phyloP scores from a whole-genome alignment of 805 yeast species.

The Nakazawaea laoshanensis region DNA sequence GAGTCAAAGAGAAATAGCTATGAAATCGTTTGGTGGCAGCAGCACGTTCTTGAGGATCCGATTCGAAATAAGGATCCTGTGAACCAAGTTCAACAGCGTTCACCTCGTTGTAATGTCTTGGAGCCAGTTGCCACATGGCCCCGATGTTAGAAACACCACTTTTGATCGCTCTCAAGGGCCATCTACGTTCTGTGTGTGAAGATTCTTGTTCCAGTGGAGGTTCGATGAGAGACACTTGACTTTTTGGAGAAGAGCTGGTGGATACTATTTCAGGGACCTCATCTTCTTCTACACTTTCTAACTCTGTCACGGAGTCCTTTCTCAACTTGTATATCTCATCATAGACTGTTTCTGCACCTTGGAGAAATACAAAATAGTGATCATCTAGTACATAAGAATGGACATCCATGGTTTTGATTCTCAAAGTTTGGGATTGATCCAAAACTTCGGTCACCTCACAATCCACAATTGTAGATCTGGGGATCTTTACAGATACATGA shows the following conservation, averaged over 20 bases:
- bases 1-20: conserved; percentile 55
- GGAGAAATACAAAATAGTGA: conserved; percentile 60
- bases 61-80: conserved; percentile 43
- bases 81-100: conserved; percentile 27
- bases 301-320: conserved; percentile 27
- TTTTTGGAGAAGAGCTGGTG: not conserved
- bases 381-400: conserved; percentile 55
- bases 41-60: conserved; percentile 30
- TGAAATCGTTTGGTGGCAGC: conserved; percentile 52
- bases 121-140: conserved; percentile 47
- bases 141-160: conserved; percentile 8
- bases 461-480: conserved; percentile 58
- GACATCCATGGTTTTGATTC: conserved; percentile 52
- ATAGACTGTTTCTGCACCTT: conserved; percentile 35
- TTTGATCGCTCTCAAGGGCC: conserved; percentile 27
- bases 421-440: conserved; percentile 46
- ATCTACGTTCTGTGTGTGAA: too few relatives aligned
- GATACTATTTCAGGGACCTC: conserved; percentile 8
- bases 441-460: conserved; percentile 48
- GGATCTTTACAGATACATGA: conserved; percentile 71
- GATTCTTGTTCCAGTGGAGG: too few relatives aligned
- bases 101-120: conserved; percentile 49
- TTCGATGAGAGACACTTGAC: not conserved
- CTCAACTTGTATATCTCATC: conserved; percentile 31
- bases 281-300: conserved; percentile 14